Evolutionary conservation across 2,329 filamentous ascomycete genomes (phyloP), one percentile per base, ranked within the genome.

Genomic region (Fusarium protoensiforme): DNA sequence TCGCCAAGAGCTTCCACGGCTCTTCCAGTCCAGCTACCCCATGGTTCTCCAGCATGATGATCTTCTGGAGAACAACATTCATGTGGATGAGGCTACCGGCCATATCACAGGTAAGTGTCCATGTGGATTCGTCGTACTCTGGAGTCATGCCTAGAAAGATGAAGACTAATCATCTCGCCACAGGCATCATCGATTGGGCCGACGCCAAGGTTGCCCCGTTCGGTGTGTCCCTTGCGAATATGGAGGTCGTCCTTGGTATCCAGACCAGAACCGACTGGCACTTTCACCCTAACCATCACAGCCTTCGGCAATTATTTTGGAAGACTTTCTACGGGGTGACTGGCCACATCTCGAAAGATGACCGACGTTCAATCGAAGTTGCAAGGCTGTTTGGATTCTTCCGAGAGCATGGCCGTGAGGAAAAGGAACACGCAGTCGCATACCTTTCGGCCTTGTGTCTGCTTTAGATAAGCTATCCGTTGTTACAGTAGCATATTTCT

Each of bases 31-130:
- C 8, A 64, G 61, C 13, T 73, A 61, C 41, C 77, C 78, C 1
- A 62, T 77, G 27, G 74, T 72, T n/a, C 46, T 79, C 35, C 77
- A 74, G 13, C 75, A 81, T 59, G 67, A 62, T 57, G 78, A 81
- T 61, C 71, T 81, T 29, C 65, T 70, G 27, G 76, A 79, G 71
- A 79, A 75, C 58, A 81, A 82, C 61, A 74, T 80, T 29, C 77
- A 79, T 20, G 70, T 78, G 10, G 73, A 81, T 29, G 51, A 72
- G 4, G 41, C 33, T 2, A 80, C 74, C 9, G 76, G 77, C 31
- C 35, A 67, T 22, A 76, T 81, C 24, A 79, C 75, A 1, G 78
- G 79, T 27, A 72, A 24, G 24, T 24, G 24, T 24, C 24, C 24
- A n/a, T n/a, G n/a, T n/a, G n/a, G n/a, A n/a, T n/a, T n/a, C n/a